Evolutionary conservation across 2,329 filamentous ascomycete species (phyloP).

Genomic region (Pseudogymnoascus sp.): DNA sequence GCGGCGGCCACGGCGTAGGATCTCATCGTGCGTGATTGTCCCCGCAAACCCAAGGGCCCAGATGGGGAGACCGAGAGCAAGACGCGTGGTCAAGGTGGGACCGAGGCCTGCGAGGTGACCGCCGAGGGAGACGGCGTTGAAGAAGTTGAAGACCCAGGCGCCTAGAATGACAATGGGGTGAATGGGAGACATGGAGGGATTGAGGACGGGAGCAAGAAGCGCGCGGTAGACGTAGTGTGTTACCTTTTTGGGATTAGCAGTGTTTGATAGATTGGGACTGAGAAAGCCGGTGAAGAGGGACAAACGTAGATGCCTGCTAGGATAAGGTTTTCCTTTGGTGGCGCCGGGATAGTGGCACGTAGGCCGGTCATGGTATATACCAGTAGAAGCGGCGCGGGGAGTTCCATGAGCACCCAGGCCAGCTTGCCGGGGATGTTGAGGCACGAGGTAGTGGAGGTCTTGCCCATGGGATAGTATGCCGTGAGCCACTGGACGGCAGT

Average conservation of each 20-base stretch:
- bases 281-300: background rate
- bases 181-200: slow-evolving; percentile 89
- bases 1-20: slow-evolving; percentile 77
- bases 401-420: slow-evolving; percentile 86
- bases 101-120: slow-evolving; percentile 79
- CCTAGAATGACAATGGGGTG: slow-evolving; percentile 58
- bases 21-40: slow-evolving; percentile 87
- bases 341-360: slow-evolving; percentile 46
- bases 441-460: slow-evolving; percentile 67
- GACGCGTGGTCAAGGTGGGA: slow-evolving; percentile 40
- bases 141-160: slow-evolving; percentile 67
- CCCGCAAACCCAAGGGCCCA: slow-evolving; percentile 69
- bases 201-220: slow-evolving; percentile 69
- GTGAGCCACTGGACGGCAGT: slow-evolving; percentile 63
- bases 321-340: slow-evolving; percentile 73
- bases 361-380: slow-evolving; percentile 71
- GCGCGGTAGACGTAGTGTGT: slow-evolving; percentile 91
- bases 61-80: slow-evolving; percentile 59
- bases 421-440: slow-evolving; percentile 85
- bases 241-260: slow-evolving; percentile 36
- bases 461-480: slow-evolving; percentile 86
- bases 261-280: background rate
- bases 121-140: slow-evolving; percentile 71
- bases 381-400: slow-evolving; percentile 66
- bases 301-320: slow-evolving; percentile 58